Evolutionary conservation across 495 filamentous ascomycete species (phyloP).

Genomic region (Thermothielavioides terrestris): DNA sequence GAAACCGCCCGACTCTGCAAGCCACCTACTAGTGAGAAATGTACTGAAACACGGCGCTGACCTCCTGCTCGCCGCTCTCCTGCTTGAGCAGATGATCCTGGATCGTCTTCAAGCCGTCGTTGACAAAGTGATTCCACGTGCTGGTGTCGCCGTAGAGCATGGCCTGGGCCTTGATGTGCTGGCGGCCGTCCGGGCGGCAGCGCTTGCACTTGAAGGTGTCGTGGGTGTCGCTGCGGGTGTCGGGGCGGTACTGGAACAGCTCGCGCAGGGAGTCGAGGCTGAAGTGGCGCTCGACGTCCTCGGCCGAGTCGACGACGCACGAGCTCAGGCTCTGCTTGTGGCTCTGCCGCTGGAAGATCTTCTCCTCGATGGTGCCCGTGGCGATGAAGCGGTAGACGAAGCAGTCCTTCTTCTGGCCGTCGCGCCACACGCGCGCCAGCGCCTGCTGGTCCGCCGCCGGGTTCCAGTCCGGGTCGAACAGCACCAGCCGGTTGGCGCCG

Average conservation of each 20-base stretch:
- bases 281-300: conserved; percentile 97
- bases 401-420: conserved; percentile 98
- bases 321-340: conserved; percentile 96
- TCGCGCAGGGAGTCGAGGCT: conserved; percentile 79
- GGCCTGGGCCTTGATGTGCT: conserved; percentile 80
- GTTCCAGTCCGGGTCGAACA: conserved; percentile 99
- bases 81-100: conserved; percentile 89
- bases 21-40: conserved; percentile 61
- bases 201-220: conserved; percentile 99
- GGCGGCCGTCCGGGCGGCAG: conserved; percentile 77
- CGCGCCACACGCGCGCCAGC: conserved; percentile 93
- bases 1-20: not conserved
- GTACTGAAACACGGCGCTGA: conserved; percentile 96
- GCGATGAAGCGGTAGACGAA: conserved; percentile 99
- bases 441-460: conserved; percentile 98
- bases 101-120: conserved; percentile 66
- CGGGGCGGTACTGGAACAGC: conserved; percentile 81
- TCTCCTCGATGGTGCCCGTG: conserved; percentile 97
- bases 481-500: conserved; percentile 89
- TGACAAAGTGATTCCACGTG: conserved; percentile 96
- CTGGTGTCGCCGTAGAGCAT: conserved; percentile 98
- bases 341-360: conserved; percentile 97
- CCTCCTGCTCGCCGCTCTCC: conserved; percentile 67
- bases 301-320: conserved; percentile 94
- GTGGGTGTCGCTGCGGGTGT: conserved; percentile 86